Conservation (phyloP, 164 flowering plant species). For the Taxillus chinensis region DNA sequence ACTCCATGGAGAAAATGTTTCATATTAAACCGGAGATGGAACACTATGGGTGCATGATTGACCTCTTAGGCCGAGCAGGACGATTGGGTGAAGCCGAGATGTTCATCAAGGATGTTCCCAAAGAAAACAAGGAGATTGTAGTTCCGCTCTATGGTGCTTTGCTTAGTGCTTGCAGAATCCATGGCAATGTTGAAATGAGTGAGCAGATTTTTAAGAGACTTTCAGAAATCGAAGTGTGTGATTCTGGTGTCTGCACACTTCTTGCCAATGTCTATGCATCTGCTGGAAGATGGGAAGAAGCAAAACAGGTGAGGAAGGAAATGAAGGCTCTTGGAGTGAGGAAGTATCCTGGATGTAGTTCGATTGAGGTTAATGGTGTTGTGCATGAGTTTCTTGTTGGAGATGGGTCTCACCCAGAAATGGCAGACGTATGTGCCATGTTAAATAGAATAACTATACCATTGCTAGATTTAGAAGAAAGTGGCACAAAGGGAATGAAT, state of each 20-base stretch:
- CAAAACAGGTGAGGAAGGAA: conserved; percentile 43
- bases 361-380: conserved; percentile 47
- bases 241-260: conserved; percentile 51
- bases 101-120: conserved; percentile 31
- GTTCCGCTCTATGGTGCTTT: conserved; percentile 64
- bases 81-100: conserved; percentile 50
- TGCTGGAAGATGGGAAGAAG: conserved; percentile 68
- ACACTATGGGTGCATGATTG: conserved; percentile 74
- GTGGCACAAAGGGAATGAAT: conserved; percentile 5
- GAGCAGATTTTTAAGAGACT: conserved; percentile 43
- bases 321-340: conserved; percentile 50
- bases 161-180: conserved; percentile 68
- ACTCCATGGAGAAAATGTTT: conserved; percentile 40
- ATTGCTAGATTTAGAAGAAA: conserved; percentile 16
- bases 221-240: conserved; percentile 27
- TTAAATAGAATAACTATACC: conserved; percentile 18
- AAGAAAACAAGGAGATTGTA: conserved; percentile 19
- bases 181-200: conserved; percentile 63
- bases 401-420: conserved; percentile 29
- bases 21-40: conserved; percentile 58
- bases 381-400: conserved; percentile 51
- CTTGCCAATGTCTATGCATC: conserved; percentile 74
- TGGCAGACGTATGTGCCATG: conserved; percentile 19
- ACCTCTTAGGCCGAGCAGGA: conserved; percentile 73
- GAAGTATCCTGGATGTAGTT: conserved; percentile 72